Base-by-base conservation (phyloP, 345 rosid species). In the Pseudoturritis turrita region DNA sequence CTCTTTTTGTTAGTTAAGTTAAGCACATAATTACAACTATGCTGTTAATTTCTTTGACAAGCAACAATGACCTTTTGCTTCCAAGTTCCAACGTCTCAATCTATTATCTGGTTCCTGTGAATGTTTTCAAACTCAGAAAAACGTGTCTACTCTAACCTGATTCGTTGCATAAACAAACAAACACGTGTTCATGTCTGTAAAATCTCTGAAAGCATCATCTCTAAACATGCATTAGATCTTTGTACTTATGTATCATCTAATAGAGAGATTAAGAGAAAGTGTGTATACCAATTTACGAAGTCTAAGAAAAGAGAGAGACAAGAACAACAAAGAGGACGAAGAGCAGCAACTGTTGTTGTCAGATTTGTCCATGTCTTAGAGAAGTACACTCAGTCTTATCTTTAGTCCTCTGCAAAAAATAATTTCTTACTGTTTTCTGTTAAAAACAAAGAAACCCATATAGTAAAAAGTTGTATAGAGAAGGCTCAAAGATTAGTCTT, bases 291-390 rank as follows among this genome's bases (percentile, higher is more conserved):
- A 18, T 13, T 67, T 60, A 67, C 78, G 2, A 45, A 68, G 54
- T 52, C 43, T 70, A n/a, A 75, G 74, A 62, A 44, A 61, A 4
- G 33, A 43, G 50, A 61, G 52, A 64, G 74, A 75, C 64, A 61
- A 44, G 25, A 75, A 53, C 70, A 68, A 68, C 74, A 75, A 68
- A 68, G 56, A 74, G 68, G 78, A 74, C 72, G 72, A 74, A 49
- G 55, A 68, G 60, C 64, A 53, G 70, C 52, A 53, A 62, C 65
- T 62, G 70, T 62, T 68, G n/a, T 61, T 68, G 63, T 75, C 79
- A 75, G 65, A 75, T 44, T 52, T 62, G 70, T 62, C 74, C 70
- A 68, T 63, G 70, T 68, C 33, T n/a, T 19, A 25, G 57, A 68
- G 12, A 13, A n/a, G 73, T 67, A 74, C 31, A 62, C 74, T 61